Evolutionary conservation across 345 rosid genomes (phyloP), one percentile per base, ranked within the genome.

Genomic region (Litchi chinensis): DNA sequence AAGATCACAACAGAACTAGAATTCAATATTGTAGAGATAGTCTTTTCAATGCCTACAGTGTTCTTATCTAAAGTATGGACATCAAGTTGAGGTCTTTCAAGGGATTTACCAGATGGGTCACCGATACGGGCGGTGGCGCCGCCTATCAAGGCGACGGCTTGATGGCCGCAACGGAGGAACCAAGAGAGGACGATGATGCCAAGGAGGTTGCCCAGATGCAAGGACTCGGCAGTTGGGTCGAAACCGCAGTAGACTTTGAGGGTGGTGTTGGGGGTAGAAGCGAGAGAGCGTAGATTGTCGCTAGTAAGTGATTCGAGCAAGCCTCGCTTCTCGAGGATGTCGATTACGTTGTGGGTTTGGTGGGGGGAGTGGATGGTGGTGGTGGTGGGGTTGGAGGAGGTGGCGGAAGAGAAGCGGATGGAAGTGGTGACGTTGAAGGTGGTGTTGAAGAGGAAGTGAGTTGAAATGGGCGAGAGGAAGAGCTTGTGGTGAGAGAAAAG

Each of bases 91-190:
- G 98, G 98, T 82, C 98, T 89, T 84, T 95, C 99, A 46, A 90
- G 82, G 75, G 93, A 92, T 82, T 95, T 95, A 16, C 99, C 98
- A 16, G 98, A 95, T 6, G 99, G 99, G 88, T 96, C 98, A 63
- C 99, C 99, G 15, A 96, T 86, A 22, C 97, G 85, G 41, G 90
- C 97, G 8, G 97, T 96, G 78, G 99, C 99, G 60, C 99, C 99
- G 67, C 99, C 99, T 21, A 93, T 85, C 75, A 96, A 83, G 72
- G 97, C 97, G 57, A 93, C 92, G n/a, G 89, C 91, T 77, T 86
- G 82, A 66, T 96, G 99, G 74, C 99, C 99, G 77, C 94, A 91
- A 71, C 93, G 88, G 74, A 89, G 92, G 78, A 96, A 96, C 98
- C 99, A 93, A 62, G 98, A 96, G 59, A 96, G 97, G 5, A 93